These are phyloP conservation scores for Coemansia sp. DNA, from an alignment of 192 early-diverging fungal genomes.

Conservation along the genomic window DNA sequence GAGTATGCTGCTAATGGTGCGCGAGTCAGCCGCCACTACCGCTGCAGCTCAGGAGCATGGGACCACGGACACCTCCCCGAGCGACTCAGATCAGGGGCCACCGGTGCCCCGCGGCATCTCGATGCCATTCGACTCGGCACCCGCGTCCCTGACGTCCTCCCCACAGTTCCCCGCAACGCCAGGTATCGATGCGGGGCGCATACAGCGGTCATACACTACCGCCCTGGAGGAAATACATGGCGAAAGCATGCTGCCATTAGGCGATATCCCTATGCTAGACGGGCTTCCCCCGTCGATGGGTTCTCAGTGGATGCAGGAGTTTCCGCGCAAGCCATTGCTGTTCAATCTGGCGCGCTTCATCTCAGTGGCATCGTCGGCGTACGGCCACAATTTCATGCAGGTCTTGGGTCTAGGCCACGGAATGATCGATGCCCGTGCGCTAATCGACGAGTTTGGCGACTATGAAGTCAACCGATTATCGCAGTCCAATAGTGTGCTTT, in stretches of 20 bases:
- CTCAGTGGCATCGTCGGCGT: constrained; percentile 66
- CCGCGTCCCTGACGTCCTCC: constrained; percentile 41
- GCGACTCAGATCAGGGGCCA: constrained; percentile 3
- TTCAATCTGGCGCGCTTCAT: constrained; percentile 69
- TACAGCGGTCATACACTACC: neutral
- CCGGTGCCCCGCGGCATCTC: neutral
- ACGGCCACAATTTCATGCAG: constrained; percentile 72
- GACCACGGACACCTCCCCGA: neutral
- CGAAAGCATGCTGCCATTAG: neutral
- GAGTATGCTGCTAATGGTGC: constrained; percentile 24
- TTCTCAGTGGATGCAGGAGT: constrained; percentile 29
- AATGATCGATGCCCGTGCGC: constrained; percentile 41
- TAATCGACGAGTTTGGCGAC: constrained; percentile 47
- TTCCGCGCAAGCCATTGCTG: constrained; percentile 56
- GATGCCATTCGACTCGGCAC: constrained; percentile 41
- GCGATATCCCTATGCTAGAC: constrained; percentile 50
- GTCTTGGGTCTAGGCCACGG: constrained; percentile 59
- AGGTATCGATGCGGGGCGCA: neutral
- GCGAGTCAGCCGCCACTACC: constrained; percentile 15
- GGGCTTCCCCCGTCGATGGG: constrained; percentile 17
- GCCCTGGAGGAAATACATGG: neutral
- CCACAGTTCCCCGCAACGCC: constrained; percentile 39
- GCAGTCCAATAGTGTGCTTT: constrained; percentile 17
- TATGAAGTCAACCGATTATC: constrained; percentile 19
- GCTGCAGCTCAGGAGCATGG: constrained; percentile 11